phyloP scores from a whole-genome alignment of 805 yeast genomes.

The Candida vaughaniae region DNA sequence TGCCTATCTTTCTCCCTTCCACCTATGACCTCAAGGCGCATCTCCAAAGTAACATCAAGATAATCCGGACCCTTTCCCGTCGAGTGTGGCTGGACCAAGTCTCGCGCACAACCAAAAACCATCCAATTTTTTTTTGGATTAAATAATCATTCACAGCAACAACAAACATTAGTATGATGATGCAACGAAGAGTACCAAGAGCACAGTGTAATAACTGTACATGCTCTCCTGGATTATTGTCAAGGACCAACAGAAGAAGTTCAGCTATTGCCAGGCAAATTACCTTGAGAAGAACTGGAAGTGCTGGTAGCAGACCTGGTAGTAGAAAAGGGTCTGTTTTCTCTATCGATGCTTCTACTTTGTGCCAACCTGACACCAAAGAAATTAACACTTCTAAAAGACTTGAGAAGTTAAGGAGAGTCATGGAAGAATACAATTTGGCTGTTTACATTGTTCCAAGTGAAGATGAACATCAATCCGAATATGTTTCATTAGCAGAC shows the following conservation, averaged over 20 bases:
- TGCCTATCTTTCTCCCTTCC: no score
- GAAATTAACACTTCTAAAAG: conserved; percentile 65
- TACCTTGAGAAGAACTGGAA: conserved; percentile 25
- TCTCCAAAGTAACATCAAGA: no score
- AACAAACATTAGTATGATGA: conserved; percentile 13
- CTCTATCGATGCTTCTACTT: conserved; percentile 40
- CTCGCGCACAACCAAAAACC: no score
- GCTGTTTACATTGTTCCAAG: conserved; percentile 60
- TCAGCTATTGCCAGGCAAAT: conserved; percentile 49
- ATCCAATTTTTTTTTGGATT: no score
- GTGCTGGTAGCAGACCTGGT: conserved; percentile 25
- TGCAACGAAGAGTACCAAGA: conserved; percentile 32
- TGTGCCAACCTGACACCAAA: conserved; percentile 42
- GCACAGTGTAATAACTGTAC: conserved; percentile 71
- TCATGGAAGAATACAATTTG: conserved; percentile 47
- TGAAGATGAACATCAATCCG: conserved; percentile 66
- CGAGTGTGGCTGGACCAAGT: no score
- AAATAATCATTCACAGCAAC: no score
- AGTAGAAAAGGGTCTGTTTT: conserved; percentile 42
- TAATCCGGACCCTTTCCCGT: no score
- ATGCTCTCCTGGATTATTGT: conserved; percentile 78
- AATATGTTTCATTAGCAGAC: conserved; percentile 53
- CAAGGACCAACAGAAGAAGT: conserved; percentile 63
- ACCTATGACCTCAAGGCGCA: no score
- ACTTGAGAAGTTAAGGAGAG: conserved; percentile 57